Evolutionary conservation across 2,329 filamentous ascomycete genomes (phyloP).

Genomic region (Fusarium setosum): DNA sequence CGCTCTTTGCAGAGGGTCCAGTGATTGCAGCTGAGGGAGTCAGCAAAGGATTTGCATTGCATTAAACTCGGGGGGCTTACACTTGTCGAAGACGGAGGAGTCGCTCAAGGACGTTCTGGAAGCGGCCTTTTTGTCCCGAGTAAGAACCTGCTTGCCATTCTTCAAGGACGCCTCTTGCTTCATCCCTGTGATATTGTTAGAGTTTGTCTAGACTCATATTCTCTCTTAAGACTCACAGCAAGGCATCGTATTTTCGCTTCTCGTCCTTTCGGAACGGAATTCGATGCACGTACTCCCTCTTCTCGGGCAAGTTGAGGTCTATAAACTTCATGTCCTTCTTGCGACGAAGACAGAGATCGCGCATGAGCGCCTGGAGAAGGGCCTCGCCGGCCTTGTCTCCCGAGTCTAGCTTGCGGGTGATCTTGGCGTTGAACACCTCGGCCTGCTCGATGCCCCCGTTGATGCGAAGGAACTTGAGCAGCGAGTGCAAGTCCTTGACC

Average conservation of each 20-base stretch:
- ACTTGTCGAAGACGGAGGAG: slow-evolving; percentile 85
- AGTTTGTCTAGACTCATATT: accelerated
- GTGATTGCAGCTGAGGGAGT: slow-evolving; percentile 75
- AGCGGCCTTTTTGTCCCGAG: slow-evolving; percentile 63
- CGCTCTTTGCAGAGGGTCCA: slow-evolving; percentile 85
- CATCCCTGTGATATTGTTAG: slow-evolving; percentile 57
- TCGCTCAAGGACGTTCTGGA: slow-evolving; percentile 82
- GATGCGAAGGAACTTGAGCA: slow-evolving; percentile 81
- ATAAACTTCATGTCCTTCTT: slow-evolving; percentile 92
- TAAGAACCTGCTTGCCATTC: slow-evolving; percentile 63
- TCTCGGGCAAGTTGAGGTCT: slow-evolving; percentile 80
- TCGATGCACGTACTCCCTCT: slow-evolving; percentile 82
- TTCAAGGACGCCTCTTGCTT: slow-evolving; percentile 79
- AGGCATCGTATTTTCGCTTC: slow-evolving; percentile 79
- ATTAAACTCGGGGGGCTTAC: slow-evolving; percentile 43
- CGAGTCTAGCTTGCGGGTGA: slow-evolving; percentile 71
- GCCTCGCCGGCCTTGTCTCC: slow-evolving; percentile 68
- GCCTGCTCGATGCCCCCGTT: slow-evolving; percentile 80
- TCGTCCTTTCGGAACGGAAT: slow-evolving; percentile 81
- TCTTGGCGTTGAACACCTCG: slow-evolving; percentile 75
- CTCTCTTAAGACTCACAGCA: slow-evolving; percentile 62
- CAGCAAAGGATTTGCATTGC: not conserved
- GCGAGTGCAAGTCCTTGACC: slow-evolving; percentile 82
- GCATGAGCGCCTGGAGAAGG: slow-evolving; percentile 81
- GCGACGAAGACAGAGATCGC: slow-evolving; percentile 81